Evolutionary conservation across 352 stramenopile genomes (phyloP), one percentile per base, ranked within the genome.

Genomic region (Pythium aquatile): DNA sequence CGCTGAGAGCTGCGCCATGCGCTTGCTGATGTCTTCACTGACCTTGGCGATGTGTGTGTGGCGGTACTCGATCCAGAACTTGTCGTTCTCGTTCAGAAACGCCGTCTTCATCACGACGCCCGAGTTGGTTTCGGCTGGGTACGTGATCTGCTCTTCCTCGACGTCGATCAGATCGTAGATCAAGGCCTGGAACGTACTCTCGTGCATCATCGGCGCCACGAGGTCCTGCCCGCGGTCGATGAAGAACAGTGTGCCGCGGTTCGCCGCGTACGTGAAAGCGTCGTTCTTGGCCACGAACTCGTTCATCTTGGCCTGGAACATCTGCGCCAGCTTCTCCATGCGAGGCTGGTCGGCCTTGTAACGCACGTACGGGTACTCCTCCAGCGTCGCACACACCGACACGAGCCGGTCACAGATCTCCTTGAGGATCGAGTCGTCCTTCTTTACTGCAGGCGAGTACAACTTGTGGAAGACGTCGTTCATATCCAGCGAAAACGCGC

Each of bases 181-280:
- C 84, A 99, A 95, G 1, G 96, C 90, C 74, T 99, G 96, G 73
- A 99, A 99, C 2, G 90, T 98, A 75, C 98, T 99, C 69, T 99
- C 96, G 73, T 99, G 97, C 73, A 99, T 97, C 37, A 99, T 76
- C 0, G 97, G 97, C 14, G 96, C 91, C 24, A 99, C 76, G 46
- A 90, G 85, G 75, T 99, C 97, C 65, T 97, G 87, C 3, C 87
- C 84, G 53, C 97, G 82, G 76, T 99, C 97, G 49, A 99, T 76
- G 30, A 99, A 84, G 1, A 99, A 75, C 6, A 99, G 58, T 1
- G 96, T 99, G 0, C 91, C 88, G 26, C 94, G 81, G 46, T 93
- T 94, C 0, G 82, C 65, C 0, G 85, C 78, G 69, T 98, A 98
- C 70, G 89, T 95, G 80, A 98, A 98, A 5, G 74, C 66, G 16